Evolutionary conservation across 2,329 filamentous ascomycete genomes (phyloP).

Genomic region (Incumbomyces lentus): DNA sequence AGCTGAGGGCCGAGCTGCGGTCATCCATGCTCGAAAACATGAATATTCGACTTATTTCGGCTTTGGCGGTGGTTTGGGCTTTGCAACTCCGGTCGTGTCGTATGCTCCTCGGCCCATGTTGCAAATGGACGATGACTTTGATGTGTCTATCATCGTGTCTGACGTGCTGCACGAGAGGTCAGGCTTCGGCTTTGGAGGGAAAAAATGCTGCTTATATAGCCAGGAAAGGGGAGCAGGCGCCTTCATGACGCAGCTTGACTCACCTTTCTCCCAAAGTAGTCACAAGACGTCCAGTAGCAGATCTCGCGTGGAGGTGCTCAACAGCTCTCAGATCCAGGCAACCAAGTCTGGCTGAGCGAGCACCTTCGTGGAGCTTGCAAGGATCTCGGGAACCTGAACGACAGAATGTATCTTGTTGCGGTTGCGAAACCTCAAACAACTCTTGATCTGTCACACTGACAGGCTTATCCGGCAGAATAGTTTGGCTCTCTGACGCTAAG

Average conservation of each 20-base stretch:
- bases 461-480: neutral
- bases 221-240: neutral
- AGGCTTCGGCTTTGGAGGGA: constrained; percentile 2
- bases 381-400: constrained; percentile 3
- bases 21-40: neutral
- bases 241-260: constrained; percentile 1
- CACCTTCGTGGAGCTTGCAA: neutral
- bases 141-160: constrained; percentile 18
- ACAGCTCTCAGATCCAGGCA: constrained; percentile 1
- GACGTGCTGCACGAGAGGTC: constrained; percentile 10
- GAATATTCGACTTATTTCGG: constrained; percentile 9
- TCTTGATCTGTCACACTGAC: too few relatives aligned
- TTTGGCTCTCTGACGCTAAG: neutral
- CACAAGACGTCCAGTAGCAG: neutral
- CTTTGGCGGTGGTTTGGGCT: constrained; percentile 34
- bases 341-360: neutral
- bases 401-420: neutral
- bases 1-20: neutral
- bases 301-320: neutral
- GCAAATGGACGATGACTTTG: constrained; percentile 17
- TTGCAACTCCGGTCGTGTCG: constrained; percentile 42
- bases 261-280: neutral
- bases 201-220: constrained; percentile 3
- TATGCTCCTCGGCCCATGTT: constrained; percentile 44
- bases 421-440: neutral